A percentile compares a stretch with the other conserved stretches of the same genome.
Evolutionary conservation across 495 filamentous ascomycete genomes (phyloP).

Genomic region (Daldinia decipiens): DNA sequence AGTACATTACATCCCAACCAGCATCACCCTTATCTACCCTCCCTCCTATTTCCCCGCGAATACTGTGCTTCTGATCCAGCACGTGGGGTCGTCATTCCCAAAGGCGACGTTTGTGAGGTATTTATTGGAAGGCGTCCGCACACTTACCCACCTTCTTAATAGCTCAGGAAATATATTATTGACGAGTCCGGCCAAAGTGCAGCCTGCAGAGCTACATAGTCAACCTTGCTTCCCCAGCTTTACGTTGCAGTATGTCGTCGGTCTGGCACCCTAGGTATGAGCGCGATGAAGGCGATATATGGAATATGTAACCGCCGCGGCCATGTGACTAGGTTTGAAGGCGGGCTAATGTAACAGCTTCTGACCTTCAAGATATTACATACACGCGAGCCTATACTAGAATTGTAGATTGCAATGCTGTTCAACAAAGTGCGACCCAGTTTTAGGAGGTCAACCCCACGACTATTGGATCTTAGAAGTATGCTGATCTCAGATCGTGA

Average conservation of each 20-base stretch:
- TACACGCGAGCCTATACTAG: constrained; percentile 19
- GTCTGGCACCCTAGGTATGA: constrained; percentile 11
- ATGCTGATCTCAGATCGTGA: constrained; percentile 36
- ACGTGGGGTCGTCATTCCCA: constrained; percentile 29
- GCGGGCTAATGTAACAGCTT: constrained; percentile 4
- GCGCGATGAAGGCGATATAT: constrained; percentile 18
- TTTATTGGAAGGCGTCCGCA: constrained; percentile 22
- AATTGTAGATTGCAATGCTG: constrained; percentile 10
- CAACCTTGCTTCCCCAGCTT: constrained; percentile 29
- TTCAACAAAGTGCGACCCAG: constrained; percentile 12
- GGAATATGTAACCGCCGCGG: constrained; percentile 3
- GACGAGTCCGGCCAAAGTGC: constrained; percentile 10
- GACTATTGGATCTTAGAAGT: constrained; percentile 22
- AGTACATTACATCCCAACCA: constrained; percentile 2
- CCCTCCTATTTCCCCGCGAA: constrained; percentile 33
- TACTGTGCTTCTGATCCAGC: constrained; percentile 35
- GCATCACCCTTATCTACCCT: constrained; percentile 21
- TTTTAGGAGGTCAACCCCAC: constrained; percentile 6
- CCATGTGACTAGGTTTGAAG: constrained; percentile 30
- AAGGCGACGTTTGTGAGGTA: constrained; percentile 27
- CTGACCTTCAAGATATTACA: constrained; percentile 11
- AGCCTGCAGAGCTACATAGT: constrained; percentile 11
- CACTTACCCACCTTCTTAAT: constrained; percentile 19
- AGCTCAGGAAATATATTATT: constrained; percentile 23
- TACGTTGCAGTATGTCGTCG: constrained; percentile 29